phyloP scores from a whole-genome alignment of 1,284 basidiomycete genomes.

The Puccinia polysora region DNA sequence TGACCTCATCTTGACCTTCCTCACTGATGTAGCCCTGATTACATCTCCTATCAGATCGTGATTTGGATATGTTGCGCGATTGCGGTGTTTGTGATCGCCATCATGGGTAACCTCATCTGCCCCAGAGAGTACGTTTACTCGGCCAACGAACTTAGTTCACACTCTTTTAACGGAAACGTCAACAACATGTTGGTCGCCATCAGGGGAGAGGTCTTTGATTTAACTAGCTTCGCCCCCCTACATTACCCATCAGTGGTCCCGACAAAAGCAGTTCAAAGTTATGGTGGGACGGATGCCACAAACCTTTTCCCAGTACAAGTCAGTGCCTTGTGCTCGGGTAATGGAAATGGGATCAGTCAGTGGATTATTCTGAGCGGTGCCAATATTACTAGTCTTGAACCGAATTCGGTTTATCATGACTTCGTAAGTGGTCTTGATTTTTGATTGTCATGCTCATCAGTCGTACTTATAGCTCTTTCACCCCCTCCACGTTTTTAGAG shows the following conservation, averaged over 20 bases:
- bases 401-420: constrained; percentile 76
- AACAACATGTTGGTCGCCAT: constrained; percentile 75
- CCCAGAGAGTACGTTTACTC: constrained; percentile 89
- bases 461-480: constrained; percentile 53
- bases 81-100: constrained; percentile 86
- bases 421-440: constrained; percentile 43
- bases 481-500: constrained; percentile 14
- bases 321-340: constrained; percentile 84
- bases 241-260: constrained; percentile 61
- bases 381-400: constrained; percentile 67
- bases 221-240: constrained; percentile 54
- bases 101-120: constrained; percentile 84
- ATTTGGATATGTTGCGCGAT: constrained; percentile 90
- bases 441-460: neutral
- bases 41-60: constrained; percentile 59
- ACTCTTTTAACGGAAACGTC: constrained; percentile 64
- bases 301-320: constrained; percentile 93
- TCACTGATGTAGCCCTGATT: constrained; percentile 1
- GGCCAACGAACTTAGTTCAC: constrained; percentile 66
- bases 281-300: constrained; percentile 73
- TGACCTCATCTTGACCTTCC: neutral
- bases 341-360: constrained; percentile 72
- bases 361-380: constrained; percentile 73
- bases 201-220: constrained; percentile 87
- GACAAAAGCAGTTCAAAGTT: constrained; percentile 68